Evolutionary conservation across 2,329 filamentous ascomycete species (phyloP), one percentile per base, ranked within the genome.

Genomic region (Pestalotiopsis fici): DNA sequence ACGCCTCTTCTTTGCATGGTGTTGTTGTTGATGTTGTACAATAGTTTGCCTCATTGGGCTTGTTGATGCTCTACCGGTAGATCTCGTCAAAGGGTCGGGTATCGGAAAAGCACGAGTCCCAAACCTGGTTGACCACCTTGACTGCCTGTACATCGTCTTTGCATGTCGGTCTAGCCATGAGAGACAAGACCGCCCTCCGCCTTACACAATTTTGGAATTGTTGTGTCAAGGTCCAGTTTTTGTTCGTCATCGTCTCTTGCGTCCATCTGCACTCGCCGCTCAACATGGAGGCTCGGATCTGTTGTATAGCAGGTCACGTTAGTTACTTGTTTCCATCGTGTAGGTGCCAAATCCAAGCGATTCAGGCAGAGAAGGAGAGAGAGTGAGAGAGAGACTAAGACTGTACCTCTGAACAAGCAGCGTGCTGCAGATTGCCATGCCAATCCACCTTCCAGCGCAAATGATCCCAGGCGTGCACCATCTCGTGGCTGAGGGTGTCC

Each of bases 381-480:
- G 43, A 78, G 82, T 70, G 31, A 35, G 31, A 35, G 11, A 35
- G 31, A 35, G 31, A 7, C 11, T 11, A 7, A 35, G 4, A 35
- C 31, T 35, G 31, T 80, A 95, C 93, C 90, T 99, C 96, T 66
- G 95, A 92, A 79, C 96, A 99, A 66, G 96, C 96, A 43, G 95
- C 93, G 81, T 99, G 96, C 78, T 91, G 90, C 80, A 99, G 78
- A 78, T 94, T 93, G 73, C 86, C 84, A 4, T 83, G 80, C 83
- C 92, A 93, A 76, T 98, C 91, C 57, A 98, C 90, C 80, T 97
- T 96, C 84, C 94, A 99, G 70, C 95, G 85, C 73, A 98, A 77
- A 78, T 97, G 92, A 78, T 99, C 96, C 85, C 94, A 98, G 1
- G 95, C 95, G 79, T 99, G 96, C 65, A 99, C 92, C 94, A 99